Evolutionary conservation across 495 filamentous ascomycete species (phyloP), one percentile per base, ranked within the genome.

Genomic region (Hypoxylon crocopeplum): DNA sequence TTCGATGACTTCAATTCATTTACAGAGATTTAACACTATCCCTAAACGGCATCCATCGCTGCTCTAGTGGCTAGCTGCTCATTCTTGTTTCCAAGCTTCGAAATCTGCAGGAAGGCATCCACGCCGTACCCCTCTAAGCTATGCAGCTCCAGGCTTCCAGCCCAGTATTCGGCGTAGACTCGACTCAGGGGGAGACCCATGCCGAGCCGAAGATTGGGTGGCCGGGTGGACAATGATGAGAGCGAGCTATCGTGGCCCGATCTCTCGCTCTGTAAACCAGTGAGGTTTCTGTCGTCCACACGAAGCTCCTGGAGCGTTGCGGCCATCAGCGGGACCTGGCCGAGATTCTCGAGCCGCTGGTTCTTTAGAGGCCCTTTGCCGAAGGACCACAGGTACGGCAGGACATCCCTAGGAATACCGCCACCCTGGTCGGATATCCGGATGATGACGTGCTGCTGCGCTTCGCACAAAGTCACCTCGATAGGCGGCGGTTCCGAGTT

Each of bases 111-210:
- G 69, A 98, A 99, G 1, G 90, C 93, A 76, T 99, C 94, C n/a
- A 95, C 92, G 1, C 94, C 94, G 64, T 97, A 99, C 0, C 94
- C 94, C 64, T 98, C 94, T 29, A 99, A 74, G 70, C 88, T 96
- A 71, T 98, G 94, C 56, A 98, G 67, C 69, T 97, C 91, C 19
- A 99, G 73, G 69, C 84, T 93, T 1, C 94, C 94, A 6, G 95
- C 94, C 94, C 94, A 99, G 73, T 98, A 98, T 73, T 99, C 93
- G 12, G 95, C 93, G 70, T 98, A 99, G 11, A 98, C 90, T 56
- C 92, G 84, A 58, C 91, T 95, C 79, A 98, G 88, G 0, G 94
- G 95, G 45, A 99, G 72, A 2, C 94, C 94, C 81, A 99, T 96
- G 7, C 94, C 95, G 8, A 99, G 79, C 1, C 92, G 82, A 48